phyloP scores from a whole-genome alignment of 1,284 basidiomycete genomes.

The Austroboletus novae-zelandiae region DNA sequence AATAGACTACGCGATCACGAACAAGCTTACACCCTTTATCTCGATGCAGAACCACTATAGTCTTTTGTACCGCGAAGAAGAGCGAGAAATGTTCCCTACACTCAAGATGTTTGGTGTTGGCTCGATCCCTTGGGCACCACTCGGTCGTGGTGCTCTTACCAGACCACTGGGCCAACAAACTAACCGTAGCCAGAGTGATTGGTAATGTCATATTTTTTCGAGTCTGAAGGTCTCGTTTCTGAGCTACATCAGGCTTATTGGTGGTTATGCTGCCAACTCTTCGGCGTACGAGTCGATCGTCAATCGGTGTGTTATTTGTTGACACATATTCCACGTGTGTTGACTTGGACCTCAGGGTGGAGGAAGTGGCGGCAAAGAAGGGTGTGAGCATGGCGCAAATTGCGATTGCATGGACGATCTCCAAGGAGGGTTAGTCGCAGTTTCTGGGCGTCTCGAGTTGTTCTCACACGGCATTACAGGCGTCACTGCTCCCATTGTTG shows the following conservation, averaged over 20 bases:
- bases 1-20: slow-evolving; percentile 34
- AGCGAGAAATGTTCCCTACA: slow-evolving; percentile 56
- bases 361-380: slow-evolving; percentile 43
- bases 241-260: slow-evolving; percentile 27
- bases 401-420: slow-evolving; percentile 49
- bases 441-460: background rate
- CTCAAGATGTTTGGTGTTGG: slow-evolving; percentile 39
- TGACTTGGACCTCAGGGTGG: slow-evolving; percentile 30
- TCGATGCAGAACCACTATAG: slow-evolving; percentile 58
- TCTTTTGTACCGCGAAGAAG: slow-evolving; percentile 52
- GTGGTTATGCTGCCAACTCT: slow-evolving; percentile 19
- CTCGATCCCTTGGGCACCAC: slow-evolving; percentile 43
- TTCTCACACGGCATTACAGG: slow-evolving; percentile 11
- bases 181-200: slow-evolving; percentile 29
- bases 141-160: slow-evolving; percentile 42
- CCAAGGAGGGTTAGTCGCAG: slow-evolving; percentile 30
- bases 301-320: slow-evolving; percentile 21
- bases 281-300: slow-evolving; percentile 27
- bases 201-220: slow-evolving; percentile 12
- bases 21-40: slow-evolving; percentile 52
- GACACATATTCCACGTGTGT: background rate
- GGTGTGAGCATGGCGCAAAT: slow-evolving; percentile 50
- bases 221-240: slow-evolving; percentile 1
- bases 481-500: slow-evolving; percentile 48
- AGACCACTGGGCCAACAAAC: slow-evolving; percentile 35